These are phyloP conservation scores for Rhodomyrtus psidioides DNA, from an alignment of 441 rosid species.

Conservation along the genomic window DNA sequence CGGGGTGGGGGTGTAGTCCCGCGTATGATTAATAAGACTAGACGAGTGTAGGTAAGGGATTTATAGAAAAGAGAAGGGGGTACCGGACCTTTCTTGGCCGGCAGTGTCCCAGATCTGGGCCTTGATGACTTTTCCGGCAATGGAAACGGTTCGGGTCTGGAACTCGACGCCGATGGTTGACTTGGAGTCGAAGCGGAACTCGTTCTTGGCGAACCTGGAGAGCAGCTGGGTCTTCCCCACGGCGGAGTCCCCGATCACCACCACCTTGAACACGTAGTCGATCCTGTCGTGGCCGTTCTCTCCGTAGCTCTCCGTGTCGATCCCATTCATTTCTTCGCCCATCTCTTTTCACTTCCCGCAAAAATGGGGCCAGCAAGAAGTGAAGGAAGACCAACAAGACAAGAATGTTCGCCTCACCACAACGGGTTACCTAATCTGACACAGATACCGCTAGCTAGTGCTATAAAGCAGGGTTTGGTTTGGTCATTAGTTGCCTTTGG, in stretches of 20 bases:
- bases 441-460: not conserved
- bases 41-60: not conserved
- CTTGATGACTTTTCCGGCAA: conserved; percentile 37
- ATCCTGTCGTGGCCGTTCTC: conserved; percentile 36
- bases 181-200: conserved; percentile 46
- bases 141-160: conserved; percentile 47
- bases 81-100: conserved; percentile 61
- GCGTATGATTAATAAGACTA: not conserved
- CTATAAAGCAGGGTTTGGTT: not conserved
- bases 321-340: conserved; percentile 24
- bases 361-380: not conserved
- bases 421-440: not conserved
- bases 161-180: conserved; percentile 66
- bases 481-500: not conserved
- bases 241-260: conserved; percentile 57
- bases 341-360: not conserved
- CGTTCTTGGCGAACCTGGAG: conserved; percentile 46
- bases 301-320: conserved; percentile 14
- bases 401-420: not conserved
- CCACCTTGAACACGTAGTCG: conserved; percentile 62
- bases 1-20: no score
- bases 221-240: conserved; percentile 60
- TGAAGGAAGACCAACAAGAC: not conserved
- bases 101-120: conserved; percentile 77
- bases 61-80: not conserved